A percentile compares a stretch with the other conserved stretches of the same genome.
These are phyloP conservation scores for Panicum virgatum DNA, from an alignment of 202 grass and related monocot genomes.

Conservation along the genomic window DNA sequence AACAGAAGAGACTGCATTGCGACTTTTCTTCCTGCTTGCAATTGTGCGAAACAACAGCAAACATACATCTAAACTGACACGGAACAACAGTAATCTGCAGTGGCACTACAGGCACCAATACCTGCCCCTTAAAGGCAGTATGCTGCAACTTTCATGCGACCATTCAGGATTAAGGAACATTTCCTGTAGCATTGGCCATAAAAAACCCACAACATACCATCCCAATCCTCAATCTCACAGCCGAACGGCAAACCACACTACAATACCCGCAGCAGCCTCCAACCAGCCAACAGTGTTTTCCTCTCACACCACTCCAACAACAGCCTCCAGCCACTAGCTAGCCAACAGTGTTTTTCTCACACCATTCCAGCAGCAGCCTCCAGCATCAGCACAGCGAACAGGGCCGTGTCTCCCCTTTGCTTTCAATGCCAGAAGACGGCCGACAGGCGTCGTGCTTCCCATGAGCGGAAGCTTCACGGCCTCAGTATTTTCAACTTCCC, in stretches of 20 bases:
- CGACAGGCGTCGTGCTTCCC: not conserved
- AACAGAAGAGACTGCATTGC: not conserved
- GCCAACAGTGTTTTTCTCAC: too few species aligned
- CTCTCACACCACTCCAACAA: too few species aligned
- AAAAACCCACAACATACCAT: slow-evolving; percentile 9
- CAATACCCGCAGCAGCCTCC: too few species aligned
- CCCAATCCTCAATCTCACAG: not conserved
- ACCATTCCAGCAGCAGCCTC: too few species aligned
- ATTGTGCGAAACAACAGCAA: not conserved
- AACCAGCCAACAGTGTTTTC: too few species aligned
- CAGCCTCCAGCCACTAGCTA: too few species aligned
- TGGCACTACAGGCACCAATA: not conserved
- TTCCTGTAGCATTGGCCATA: not conserved
- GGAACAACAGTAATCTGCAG: not conserved
- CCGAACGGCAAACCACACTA: not conserved
- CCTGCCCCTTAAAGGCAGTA: not conserved
- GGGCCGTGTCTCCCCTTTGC: not conserved
- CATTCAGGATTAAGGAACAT: not conserved
- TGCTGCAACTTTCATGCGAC: slow-evolving; percentile 5
- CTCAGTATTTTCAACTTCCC: not conserved
- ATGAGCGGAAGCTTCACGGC: not conserved
- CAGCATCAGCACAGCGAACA: too few species aligned
- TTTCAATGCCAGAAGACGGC: not conserved
- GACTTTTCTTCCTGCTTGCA: not conserved
- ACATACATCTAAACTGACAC: not conserved